phyloP scores from a whole-genome alignment of 257 asterid genomes.

The Capsicum rhomboideum region DNA sequence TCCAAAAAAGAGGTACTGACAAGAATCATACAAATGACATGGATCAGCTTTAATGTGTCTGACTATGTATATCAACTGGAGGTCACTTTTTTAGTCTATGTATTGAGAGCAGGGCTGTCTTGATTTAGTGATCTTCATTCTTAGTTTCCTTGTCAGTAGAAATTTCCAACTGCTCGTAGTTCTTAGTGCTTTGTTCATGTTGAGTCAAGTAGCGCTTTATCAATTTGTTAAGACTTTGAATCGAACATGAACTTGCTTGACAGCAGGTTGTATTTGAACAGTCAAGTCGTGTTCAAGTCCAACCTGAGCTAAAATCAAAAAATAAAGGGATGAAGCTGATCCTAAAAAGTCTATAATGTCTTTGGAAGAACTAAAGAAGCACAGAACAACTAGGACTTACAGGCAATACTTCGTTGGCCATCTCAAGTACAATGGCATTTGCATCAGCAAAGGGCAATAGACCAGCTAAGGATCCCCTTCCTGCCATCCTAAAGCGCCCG shows the following conservation, averaged over 20 bases:
- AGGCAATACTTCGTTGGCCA: conserved; percentile 96
- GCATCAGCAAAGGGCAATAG: conserved; percentile 97
- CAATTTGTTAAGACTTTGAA: neutral
- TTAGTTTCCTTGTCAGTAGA: neutral
- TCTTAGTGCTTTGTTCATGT: neutral
- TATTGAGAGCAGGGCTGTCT: neutral
- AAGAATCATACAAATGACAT: neutral
- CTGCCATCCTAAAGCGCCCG: conserved; percentile 98
- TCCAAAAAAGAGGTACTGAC: neutral
- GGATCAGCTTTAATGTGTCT: neutral
- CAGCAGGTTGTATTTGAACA: neutral
- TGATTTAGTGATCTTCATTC: neutral
- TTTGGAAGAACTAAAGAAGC: neutral
- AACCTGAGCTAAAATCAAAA: neutral
- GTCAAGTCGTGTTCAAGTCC: neutral
- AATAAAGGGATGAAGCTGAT: neutral
- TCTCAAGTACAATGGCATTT: conserved; percentile 85
- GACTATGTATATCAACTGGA: neutral
- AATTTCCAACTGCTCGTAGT: neutral
- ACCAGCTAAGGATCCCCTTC: conserved; percentile 98
- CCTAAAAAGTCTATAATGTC: neutral
- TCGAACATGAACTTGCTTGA: neutral
- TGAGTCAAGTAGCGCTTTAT: neutral
- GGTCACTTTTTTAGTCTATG: neutral
- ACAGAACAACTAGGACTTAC: conserved; percentile 36